Percentiles rank a stretch among this genome's conserved stretches.
These are phyloP conservation scores for Seiridium cupressi DNA, from an alignment of 2,329 filamentous ascomycete genomes.

Conservation along the genomic window DNA sequence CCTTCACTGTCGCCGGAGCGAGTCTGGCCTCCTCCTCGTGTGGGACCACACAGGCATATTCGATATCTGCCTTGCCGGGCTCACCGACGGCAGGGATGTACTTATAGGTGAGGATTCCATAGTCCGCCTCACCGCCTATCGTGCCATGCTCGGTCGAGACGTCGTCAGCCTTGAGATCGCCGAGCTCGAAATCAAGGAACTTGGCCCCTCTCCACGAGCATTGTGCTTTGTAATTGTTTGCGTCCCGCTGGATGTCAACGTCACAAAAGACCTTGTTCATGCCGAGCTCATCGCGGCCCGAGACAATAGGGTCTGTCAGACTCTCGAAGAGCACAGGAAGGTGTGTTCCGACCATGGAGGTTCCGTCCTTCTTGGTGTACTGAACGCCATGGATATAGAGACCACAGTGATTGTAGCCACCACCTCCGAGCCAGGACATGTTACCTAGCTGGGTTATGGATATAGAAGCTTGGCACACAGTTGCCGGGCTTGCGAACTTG, in stretches of 20 bases:
- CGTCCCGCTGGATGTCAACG: slow-evolving; percentile 39
- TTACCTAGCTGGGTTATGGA: slow-evolving; percentile 41
- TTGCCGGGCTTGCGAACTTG: slow-evolving; percentile 40
- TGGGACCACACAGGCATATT: slow-evolving; percentile 45
- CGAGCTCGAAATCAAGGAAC: slow-evolving; percentile 35
- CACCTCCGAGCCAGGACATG: slow-evolving; percentile 60
- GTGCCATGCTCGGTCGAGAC: slow-evolving; percentile 20
- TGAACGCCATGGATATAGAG: slow-evolving; percentile 63
- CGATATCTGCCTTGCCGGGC: slow-evolving; percentile 49
- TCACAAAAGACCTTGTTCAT: slow-evolving; percentile 59
- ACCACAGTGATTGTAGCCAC: slow-evolving; percentile 56
- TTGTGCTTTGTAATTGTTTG: slow-evolving; percentile 30
- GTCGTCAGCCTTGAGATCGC: slow-evolving; percentile 29
- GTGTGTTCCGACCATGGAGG: slow-evolving; percentile 48
- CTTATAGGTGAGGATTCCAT: slow-evolving; percentile 52
- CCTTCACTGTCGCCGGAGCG: slow-evolving; percentile 22
- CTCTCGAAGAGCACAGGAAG: slow-evolving; percentile 58
- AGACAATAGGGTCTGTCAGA: slow-evolving; percentile 57
- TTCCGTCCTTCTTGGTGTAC: slow-evolving; percentile 50
- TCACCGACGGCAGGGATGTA: slow-evolving; percentile 56
- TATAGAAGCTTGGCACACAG: slow-evolving; percentile 41
- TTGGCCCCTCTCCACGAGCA: slow-evolving; percentile 41
- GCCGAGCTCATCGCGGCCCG: slow-evolving; percentile 59
- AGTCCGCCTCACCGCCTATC: slow-evolving; percentile 28
- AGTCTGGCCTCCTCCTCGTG: slow-evolving; percentile 33